Conservation (phyloP, 768 basidiomycete genomes). For the Mycena vitilis region DNA sequence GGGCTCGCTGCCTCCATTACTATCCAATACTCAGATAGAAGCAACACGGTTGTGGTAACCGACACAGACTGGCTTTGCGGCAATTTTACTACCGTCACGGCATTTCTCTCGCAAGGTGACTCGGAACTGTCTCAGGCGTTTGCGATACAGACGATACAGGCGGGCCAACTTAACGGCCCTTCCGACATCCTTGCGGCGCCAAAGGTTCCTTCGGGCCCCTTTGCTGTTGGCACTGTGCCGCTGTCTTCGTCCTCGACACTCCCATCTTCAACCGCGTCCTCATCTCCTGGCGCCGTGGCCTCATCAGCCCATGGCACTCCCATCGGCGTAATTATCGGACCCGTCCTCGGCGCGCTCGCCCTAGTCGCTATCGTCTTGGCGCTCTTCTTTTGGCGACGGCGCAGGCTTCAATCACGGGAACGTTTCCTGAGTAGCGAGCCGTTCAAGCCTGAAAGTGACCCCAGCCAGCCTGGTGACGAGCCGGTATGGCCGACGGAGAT, state of each 20-base stretch:
- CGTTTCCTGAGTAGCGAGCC: too few species aligned
- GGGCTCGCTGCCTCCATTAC: conserved; percentile 12
- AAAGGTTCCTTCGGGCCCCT: conserved; percentile 15
- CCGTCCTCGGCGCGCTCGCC: conserved; percentile 9
- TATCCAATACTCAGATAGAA: conserved; percentile 16
- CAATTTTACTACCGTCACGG: neutral
- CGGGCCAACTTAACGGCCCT: neutral
- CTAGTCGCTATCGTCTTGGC: conserved; percentile 7
- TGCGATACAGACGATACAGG: neutral
- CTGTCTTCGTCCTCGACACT: neutral
- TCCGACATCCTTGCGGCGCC: conserved; percentile 22
- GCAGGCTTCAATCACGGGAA: neutral
- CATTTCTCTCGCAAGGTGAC: conserved; percentile 15
- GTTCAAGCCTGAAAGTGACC: too few species aligned
- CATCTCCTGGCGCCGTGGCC: neutral
- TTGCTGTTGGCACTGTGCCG: conserved; percentile 9
- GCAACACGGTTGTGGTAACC: conserved; percentile 1
- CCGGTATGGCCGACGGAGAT: too few species aligned
- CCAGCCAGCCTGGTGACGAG: too few species aligned
- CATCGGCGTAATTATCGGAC: conserved; percentile 1
- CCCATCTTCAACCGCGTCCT: neutral
- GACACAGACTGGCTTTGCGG: conserved; percentile 24
- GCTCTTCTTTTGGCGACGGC: conserved; percentile 19
- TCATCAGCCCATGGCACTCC: neutral
- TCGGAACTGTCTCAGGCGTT: neutral